These are phyloP conservation scores for Cercophora samala DNA, from an alignment of 495 filamentous ascomycete genomes.

Conservation along the genomic window DNA sequence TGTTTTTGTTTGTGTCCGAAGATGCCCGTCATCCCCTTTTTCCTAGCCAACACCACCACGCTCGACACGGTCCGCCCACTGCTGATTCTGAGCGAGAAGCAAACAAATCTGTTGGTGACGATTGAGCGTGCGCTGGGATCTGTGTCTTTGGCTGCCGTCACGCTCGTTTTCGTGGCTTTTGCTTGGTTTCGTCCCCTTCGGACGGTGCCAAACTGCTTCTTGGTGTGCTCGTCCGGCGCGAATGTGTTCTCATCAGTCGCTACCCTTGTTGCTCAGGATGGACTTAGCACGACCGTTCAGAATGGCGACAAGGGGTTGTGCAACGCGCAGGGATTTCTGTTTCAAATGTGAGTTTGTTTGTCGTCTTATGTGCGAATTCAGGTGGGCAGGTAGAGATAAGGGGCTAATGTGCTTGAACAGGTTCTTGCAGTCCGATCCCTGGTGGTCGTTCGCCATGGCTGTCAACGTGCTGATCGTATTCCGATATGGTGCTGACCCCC, in stretches of 20 bases:
- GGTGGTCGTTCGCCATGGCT: constrained; percentile 73
- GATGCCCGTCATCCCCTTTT: not conserved
- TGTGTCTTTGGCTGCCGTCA: constrained; percentile 61
- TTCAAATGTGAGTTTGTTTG: constrained; percentile 50
- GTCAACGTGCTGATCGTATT: constrained; percentile 82
- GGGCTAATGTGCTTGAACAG: constrained; percentile 27
- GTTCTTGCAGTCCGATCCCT: constrained; percentile 57
- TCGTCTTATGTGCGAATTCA: constrained; percentile 37
- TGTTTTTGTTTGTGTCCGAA: not conserved
- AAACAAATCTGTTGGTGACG: constrained; percentile 36
- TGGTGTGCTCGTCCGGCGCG: constrained; percentile 73
- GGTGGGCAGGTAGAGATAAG: not conserved
- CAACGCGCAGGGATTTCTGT: constrained; percentile 73
- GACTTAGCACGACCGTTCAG: constrained; percentile 31
- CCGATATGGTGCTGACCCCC: constrained; percentile 64
- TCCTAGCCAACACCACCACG: not conserved
- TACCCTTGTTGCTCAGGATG: constrained; percentile 57
- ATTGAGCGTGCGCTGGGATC: constrained; percentile 41
- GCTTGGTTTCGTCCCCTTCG: constrained; percentile 51
- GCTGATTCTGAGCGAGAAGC: constrained; percentile 11
- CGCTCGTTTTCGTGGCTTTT: constrained; percentile 67
- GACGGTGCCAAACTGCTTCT: constrained; percentile 72
- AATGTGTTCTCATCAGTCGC: constrained; percentile 70
- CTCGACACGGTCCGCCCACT: not conserved
- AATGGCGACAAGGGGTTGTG: constrained; percentile 48